phyloP scores from a whole-genome alignment of 208 protist genomes.

The Phytomonas francai region DNA sequence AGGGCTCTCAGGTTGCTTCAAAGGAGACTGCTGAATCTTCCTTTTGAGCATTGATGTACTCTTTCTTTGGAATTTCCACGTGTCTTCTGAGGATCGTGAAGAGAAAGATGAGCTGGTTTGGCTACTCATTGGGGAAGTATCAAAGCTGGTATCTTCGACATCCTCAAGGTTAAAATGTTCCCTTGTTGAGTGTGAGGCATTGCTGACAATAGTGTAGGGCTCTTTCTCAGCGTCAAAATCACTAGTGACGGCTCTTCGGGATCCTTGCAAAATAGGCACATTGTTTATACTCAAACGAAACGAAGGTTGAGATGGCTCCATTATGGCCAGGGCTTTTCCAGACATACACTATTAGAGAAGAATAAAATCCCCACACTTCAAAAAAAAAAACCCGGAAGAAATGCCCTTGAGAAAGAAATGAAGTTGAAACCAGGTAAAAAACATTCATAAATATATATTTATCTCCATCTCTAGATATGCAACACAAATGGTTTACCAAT shows the following conservation, averaged over 20 bases:
- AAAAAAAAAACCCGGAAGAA: slow-evolving; percentile 10
- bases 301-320: neutral
- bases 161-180: neutral
- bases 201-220: neutral
- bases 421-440: slow-evolving; percentile 1
- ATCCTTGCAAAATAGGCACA: neutral
- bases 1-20: neutral
- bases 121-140: neutral
- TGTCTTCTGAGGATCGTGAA: neutral
- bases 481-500: slow-evolving; percentile 9
- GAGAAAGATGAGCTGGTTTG: neutral
- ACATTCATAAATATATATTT: neutral
- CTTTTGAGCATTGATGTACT: neutral
- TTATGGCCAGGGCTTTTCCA: neutral
- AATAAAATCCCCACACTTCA: neutral
- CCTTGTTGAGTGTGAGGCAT: neutral
- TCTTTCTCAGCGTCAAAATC: neutral
- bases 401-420: neutral
- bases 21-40: neutral
- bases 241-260: neutral
- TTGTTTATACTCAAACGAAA: neutral
- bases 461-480: neutral
- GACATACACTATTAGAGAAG: neutral
- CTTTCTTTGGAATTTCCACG: neutral
- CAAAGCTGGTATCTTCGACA: neutral